Base-by-base conservation (phyloP, 306 rosid species). In the Malus sieversii region DNA sequence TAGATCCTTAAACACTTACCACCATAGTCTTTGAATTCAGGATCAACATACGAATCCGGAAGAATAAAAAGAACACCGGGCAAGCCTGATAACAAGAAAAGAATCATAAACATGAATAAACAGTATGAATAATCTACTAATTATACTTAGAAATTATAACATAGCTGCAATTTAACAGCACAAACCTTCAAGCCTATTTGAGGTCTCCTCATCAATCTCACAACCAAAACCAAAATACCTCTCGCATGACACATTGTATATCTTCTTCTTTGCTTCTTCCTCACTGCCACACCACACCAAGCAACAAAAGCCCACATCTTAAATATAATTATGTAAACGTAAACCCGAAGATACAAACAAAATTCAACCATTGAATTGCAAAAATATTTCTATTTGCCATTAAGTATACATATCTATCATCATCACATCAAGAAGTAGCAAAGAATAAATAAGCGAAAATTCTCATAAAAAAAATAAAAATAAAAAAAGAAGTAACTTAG, bases 191-290 rank as follows among this genome's bases (percentile, higher is more conserved):
- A 96, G 85, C 91, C 92, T 96, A 63, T 89, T 89, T 40, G 99
- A 88, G 3, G 98, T 96, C 84, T 96, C 99, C 79, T 96, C 99
- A 4, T 92, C 99, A 71, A 96, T 83, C 83, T 90, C 96, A 57
- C 93, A 87, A 14, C 99, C 99, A 73, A 96, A 96, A 2, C 99
- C 98, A 44, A 86, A 92, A 77, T 92, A 96, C 84, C 99, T 86
- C 83, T 88, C 97, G 11, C 93, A 96, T 1, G 98, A 89, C 33
- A 92, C 96, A 77, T 96, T 96, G 84, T 92, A 92, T 55, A 96
- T 92, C 84, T 81, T 96, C 96, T 84, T 89, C 86, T 84, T 92
- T 35, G 99, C 99, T 70, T 96, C 98, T 77, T 92, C 99, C 75
- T 87, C 98, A 35, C 92, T 92, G 80, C 12, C 58, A 74, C 51